Evolutionary conservation across 768 basidiomycete genomes (phyloP), one percentile per base, ranked within the genome.

Genomic region (Trametes coccinea): DNA sequence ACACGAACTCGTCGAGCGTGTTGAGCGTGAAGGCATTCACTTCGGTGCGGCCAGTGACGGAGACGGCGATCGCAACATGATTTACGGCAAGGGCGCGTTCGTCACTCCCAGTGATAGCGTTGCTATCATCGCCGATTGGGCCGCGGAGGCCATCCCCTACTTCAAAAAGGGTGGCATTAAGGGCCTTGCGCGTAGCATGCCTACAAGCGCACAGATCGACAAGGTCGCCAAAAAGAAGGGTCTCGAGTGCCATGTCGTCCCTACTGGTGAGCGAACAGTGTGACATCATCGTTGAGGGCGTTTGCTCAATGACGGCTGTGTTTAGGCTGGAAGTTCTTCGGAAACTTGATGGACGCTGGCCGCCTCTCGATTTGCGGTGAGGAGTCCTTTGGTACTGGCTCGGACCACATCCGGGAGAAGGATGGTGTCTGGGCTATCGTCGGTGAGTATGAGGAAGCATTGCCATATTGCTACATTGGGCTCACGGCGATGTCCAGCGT

Each of bases 331-430:
- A 99, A 99, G 77, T 99, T 99, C 85, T 99, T 99, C 72, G 97
- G 97, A 49, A 99, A 98, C 77, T 80, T 99, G 68, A 99, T 99
- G 97, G 97, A 99, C 73, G 97, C 97, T 17, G 96, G 95, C 0
- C 84, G 93, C 46, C 84, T 99, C 52, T 98, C 96, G 52, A 98
- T 99, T 72, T 99, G 97, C 70, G 97, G 97, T 59, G 97, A 99
- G 74, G 97, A 99, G 78, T 95, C 93, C 3, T 99, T 99, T 74
- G 97, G 97, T 59, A 99, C 97, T 7, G 97, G 97, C n/a, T 98
- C 96, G 13, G 97, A 99, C 76, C 97, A 99, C 76, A 96, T 99
- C 69, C 92, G 97, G 63, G 97, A 99, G 81, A 99, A 99, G 82
- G 97, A 99, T 69, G 97, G 97, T 66, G 79, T 99, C 49, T 99